These are phyloP conservation scores for Osmanthus fragrans DNA, from an alignment of 257 asterid genomes.

Conservation along the genomic window DNA sequence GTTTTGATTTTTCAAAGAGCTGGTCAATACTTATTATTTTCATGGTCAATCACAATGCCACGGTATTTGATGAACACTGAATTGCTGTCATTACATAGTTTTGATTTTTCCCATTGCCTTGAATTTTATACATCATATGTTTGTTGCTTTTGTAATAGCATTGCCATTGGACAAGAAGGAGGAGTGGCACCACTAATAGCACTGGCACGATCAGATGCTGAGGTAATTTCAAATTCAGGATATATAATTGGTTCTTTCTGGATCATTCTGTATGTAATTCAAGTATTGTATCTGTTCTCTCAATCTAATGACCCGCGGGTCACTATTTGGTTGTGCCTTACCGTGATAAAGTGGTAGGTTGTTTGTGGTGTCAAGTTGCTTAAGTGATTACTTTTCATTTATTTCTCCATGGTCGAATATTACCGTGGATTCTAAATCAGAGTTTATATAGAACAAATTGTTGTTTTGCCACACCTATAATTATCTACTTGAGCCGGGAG, in stretches of 20 bases:
- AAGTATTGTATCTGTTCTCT: neutral
- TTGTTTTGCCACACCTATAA: neutral
- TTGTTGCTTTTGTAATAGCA: slow-evolving; percentile 34
- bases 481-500: neutral
- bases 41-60: neutral
- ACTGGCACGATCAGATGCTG: slow-evolving; percentile 6
- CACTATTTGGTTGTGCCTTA: neutral
- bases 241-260: neutral
- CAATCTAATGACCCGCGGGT: neutral
- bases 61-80: neutral
- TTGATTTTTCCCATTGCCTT: slow-evolving; percentile 9
- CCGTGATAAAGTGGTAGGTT: neutral
- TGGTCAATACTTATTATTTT: neutral
- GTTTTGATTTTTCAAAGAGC: slow-evolving; percentile 2
- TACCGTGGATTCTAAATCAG: neutral
- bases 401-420: neutral
- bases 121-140: slow-evolving; percentile 13
- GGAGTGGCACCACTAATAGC: slow-evolving; percentile 1
- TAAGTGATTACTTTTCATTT: neutral
- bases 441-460: neutral
- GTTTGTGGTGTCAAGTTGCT: neutral
- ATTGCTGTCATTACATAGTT: neutral
- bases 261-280: neutral
- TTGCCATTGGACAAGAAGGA: slow-evolving; percentile 34
- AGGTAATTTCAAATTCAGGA: neutral